Conservation (phyloP, 2,329 filamentous ascomycete species). For the Dothiorella sarmentorum region DNA sequence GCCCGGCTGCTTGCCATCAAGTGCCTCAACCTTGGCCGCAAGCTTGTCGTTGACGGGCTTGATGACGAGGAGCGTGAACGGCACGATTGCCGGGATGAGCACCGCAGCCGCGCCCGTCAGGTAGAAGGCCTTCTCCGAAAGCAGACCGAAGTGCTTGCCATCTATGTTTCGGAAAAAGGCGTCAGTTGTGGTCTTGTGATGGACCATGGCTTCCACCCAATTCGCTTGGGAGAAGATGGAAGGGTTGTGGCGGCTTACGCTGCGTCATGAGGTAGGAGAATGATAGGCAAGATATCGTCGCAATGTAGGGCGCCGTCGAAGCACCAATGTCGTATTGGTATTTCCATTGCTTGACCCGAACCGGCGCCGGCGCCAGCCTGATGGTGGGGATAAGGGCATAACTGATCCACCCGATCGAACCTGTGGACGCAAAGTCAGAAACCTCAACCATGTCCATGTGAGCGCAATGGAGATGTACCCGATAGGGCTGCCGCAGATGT, state of each 20-base stretch:
- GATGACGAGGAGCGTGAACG: constrained; percentile 28
- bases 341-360: constrained; percentile 26
- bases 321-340: constrained; percentile 24
- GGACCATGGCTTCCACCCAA: neutral
- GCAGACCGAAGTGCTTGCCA: constrained; percentile 15
- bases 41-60: constrained; percentile 21
- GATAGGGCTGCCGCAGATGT: constrained; percentile 18
- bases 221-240: neutral
- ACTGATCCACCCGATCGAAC: constrained; percentile 17
- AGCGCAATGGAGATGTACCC: constrained; percentile 1
- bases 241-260: constrained; percentile 18
- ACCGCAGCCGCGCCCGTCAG: constrained; percentile 25
- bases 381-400: constrained; percentile 22
- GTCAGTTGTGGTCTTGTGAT: neutral
- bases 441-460: too few relatives aligned
- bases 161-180: neutral
- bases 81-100: constrained; percentile 24
- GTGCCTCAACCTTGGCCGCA: constrained; percentile 21
- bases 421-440: too few relatives aligned
- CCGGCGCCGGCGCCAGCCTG: constrained; percentile 21
- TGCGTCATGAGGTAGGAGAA: constrained; percentile 17
- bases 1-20: neutral
- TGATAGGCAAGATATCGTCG: constrained; percentile 19
- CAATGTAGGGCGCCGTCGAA: constrained; percentile 22
- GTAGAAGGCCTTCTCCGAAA: constrained; percentile 13